These are phyloP conservation scores for Aspergillus sclerotioniger DNA, from an alignment of 495 filamentous ascomycete species.

Conservation along the genomic window DNA sequence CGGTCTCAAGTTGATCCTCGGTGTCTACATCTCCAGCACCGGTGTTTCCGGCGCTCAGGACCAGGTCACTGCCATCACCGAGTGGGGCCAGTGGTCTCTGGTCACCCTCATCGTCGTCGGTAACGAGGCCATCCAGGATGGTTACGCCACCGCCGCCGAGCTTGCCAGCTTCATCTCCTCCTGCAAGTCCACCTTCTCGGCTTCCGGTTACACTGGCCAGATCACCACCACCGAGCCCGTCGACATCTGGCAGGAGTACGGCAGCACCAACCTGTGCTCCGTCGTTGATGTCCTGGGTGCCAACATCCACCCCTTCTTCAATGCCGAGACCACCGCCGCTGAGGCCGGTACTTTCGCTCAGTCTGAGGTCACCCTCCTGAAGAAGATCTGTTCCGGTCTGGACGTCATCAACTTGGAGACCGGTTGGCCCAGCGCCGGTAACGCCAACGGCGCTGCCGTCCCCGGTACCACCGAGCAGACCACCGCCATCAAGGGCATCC, in stretches of 20 bases:
- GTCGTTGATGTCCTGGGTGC: constrained; percentile 73
- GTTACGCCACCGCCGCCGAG: constrained; percentile 55
- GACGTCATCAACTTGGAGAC: constrained; percentile 78
- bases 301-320: constrained; percentile 96
- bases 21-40: constrained; percentile 72
- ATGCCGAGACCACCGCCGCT: constrained; percentile 56
- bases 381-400: constrained; percentile 62
- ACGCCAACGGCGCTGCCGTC: constrained; percentile 66
- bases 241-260: constrained; percentile 60
- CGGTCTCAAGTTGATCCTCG: constrained; percentile 76
- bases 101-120: constrained; percentile 81
- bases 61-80: constrained; percentile 69
- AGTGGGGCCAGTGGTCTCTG: constrained; percentile 71
- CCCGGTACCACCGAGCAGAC: constrained; percentile 66
- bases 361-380: constrained; percentile 63
- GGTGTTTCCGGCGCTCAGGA: constrained; percentile 58
- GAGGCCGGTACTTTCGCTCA: constrained; percentile 72
- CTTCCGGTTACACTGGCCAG: constrained; percentile 68
- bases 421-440: constrained; percentile 79
- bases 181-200: constrained; percentile 45
- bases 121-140: constrained; percentile 83
- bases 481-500: constrained; percentile 66
- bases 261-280: constrained; percentile 56
- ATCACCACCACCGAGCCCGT: constrained; percentile 87
- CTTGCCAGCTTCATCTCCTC: constrained; percentile 68